Evolutionary conservation across 2,329 filamentous ascomycete species (phyloP).

Genomic region (Endothia cerciana): DNA sequence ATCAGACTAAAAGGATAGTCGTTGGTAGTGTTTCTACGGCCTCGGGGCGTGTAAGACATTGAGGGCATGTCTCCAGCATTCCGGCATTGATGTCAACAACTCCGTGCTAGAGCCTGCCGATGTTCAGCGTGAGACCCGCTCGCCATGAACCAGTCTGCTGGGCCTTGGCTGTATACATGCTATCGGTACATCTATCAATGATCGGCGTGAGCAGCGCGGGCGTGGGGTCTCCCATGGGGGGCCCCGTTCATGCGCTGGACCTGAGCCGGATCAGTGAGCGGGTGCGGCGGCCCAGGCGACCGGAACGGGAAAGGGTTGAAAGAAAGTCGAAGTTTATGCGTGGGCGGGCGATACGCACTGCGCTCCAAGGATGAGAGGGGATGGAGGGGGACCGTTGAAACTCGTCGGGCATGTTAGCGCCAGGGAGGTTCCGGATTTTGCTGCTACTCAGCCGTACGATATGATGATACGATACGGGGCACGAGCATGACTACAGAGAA

Average conservation of each 20-base stretch:
- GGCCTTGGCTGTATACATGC: too few species aligned
- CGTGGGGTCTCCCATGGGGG: too few species aligned
- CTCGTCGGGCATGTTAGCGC: neutral
- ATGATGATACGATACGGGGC: neutral
- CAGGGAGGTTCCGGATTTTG: neutral
- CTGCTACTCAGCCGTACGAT: neutral
- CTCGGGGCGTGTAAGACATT: too few species aligned
- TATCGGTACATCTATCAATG: too few species aligned
- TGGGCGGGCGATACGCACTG: neutral
- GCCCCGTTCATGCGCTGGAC: constrained; percentile 8
- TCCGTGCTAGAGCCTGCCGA: too few species aligned
- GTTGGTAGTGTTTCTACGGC: too few species aligned
- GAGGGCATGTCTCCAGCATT: too few species aligned
- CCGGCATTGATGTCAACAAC: too few species aligned
- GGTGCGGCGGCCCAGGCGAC: neutral
- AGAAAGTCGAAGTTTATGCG: neutral
- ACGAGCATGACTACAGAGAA: too few species aligned
- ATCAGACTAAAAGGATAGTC: neutral
- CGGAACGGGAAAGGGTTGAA: neutral
- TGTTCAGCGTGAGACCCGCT: too few species aligned
- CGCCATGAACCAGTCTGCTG: too few species aligned
- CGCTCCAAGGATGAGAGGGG: neutral
- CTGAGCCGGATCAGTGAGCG: neutral
- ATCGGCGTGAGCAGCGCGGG: too few species aligned
- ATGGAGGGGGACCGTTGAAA: neutral